Conservation (phyloP, 2,329 filamentous ascomycete species). For the Sarocladium kiliense region DNA sequence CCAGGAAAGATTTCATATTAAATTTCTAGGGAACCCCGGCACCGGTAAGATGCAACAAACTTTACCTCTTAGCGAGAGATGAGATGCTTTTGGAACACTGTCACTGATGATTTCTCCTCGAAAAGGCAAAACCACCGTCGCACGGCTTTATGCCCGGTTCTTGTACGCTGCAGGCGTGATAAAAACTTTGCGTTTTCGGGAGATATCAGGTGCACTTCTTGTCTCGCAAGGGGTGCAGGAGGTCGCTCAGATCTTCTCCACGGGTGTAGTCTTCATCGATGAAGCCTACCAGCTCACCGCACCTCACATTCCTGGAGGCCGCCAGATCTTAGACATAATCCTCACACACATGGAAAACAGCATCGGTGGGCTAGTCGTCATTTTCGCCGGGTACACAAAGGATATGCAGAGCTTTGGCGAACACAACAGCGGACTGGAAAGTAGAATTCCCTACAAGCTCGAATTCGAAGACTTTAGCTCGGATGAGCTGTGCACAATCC, state of each 20-base stretch:
- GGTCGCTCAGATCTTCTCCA: slow-evolving; percentile 44
- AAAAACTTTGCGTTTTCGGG: slow-evolving; percentile 54
- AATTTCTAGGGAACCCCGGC: too few species aligned
- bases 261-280: slow-evolving; percentile 69
- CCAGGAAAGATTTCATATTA: too few species aligned
- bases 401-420: slow-evolving; percentile 74
- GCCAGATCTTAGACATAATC: slow-evolving; percentile 62
- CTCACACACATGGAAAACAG: slow-evolving; percentile 69
- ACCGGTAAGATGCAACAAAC: neutral
- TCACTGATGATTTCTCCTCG: slow-evolving; percentile 11
- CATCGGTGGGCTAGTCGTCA: slow-evolving; percentile 63
- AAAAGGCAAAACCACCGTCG: slow-evolving; percentile 65
- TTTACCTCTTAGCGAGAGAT: neutral
- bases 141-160: slow-evolving; percentile 63
- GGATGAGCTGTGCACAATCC: slow-evolving; percentile 56
- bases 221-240: slow-evolving; percentile 56
- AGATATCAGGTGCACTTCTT: slow-evolving; percentile 64
- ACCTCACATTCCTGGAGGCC: slow-evolving; percentile 51
- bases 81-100: neutral
- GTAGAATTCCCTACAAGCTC: slow-evolving; percentile 61
- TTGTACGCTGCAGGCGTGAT: slow-evolving; percentile 58
- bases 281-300: slow-evolving; percentile 71
- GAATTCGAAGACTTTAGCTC: slow-evolving; percentile 67
- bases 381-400: slow-evolving; percentile 68
- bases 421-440: slow-evolving; percentile 67